These are phyloP conservation scores for Aspergillus ibericus DNA, from an alignment of 2,329 filamentous ascomycete species.

Conservation along the genomic window DNA sequence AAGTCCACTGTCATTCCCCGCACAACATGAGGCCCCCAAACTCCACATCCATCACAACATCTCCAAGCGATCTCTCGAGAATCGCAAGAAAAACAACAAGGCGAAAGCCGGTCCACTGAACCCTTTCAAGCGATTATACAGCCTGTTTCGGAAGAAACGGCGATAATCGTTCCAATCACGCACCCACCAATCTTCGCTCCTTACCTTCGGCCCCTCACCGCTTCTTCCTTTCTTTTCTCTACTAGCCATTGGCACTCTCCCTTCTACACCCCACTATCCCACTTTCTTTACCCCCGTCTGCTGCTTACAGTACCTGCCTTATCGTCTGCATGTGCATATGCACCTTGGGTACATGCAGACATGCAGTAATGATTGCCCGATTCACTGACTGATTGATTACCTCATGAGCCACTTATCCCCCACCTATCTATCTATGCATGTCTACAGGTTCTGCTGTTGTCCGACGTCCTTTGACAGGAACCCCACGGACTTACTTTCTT, in stretches of 20 bases:
- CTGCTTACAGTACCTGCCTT: neutral
- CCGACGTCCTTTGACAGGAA: neutral
- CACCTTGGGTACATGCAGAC: neutral
- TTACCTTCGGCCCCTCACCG: neutral
- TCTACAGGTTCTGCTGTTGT: too few relatives aligned
- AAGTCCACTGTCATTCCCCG: neutral
- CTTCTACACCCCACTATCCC: neutral
- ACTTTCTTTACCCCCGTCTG: neutral
- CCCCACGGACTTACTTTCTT: neutral
- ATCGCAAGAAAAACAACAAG: neutral
- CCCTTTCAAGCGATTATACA: neutral
- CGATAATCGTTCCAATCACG: neutral
- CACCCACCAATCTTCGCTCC: neutral
- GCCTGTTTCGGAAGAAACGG: neutral
- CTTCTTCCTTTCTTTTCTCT: neutral
- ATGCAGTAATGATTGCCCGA: neutral
- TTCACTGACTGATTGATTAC: neutral
- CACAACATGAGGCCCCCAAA: neutral
- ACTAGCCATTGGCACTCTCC: neutral
- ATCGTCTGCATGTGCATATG: neutral
- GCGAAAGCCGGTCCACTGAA: neutral
- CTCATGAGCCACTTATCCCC: neutral
- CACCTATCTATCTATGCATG: neutral
- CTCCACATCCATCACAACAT: slow-evolving; percentile 3
- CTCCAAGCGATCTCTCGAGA: neutral